Evolutionary conservation across 352 stramenopile species (phyloP).

Genomic region (Phytophthora constricta): DNA sequence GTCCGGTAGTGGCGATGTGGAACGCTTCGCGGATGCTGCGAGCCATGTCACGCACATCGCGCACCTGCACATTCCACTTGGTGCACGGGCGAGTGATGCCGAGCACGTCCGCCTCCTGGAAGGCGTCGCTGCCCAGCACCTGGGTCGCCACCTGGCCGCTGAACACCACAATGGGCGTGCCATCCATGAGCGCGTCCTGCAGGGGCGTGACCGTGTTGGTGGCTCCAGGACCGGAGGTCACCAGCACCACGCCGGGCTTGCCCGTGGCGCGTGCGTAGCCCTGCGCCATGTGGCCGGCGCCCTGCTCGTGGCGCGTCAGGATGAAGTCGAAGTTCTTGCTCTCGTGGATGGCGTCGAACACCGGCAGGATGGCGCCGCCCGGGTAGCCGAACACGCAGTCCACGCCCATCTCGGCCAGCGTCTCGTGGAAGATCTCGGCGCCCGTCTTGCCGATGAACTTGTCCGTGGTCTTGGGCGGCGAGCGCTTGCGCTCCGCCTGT

Average conservation of each 20-base stretch:
- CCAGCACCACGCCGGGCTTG: slow-evolving; percentile 92
- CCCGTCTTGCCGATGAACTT: slow-evolving; percentile 92
- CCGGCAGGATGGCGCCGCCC: slow-evolving; percentile 92
- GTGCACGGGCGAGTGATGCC: slow-evolving; percentile 92
- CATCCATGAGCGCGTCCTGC: slow-evolving; percentile 95
- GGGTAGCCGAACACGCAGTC: slow-evolving; percentile 95
- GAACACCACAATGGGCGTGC: slow-evolving; percentile 94
- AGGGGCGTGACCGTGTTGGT: slow-evolving; percentile 96
- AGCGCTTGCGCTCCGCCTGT: slow-evolving; percentile 43
- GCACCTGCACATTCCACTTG: slow-evolving; percentile 98
- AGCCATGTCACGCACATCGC: slow-evolving; percentile 94
- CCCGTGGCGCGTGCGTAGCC: slow-evolving; percentile 84
- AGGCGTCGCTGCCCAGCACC: slow-evolving; percentile 92
- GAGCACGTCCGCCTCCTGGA: slow-evolving; percentile 91
- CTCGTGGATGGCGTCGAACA: slow-evolving; percentile 95
- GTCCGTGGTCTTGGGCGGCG: slow-evolving; percentile 66
- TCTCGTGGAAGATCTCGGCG: slow-evolving; percentile 95
- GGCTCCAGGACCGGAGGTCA: slow-evolving; percentile 93
- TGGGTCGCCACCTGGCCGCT: slow-evolving; percentile 94
- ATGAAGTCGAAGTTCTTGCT: slow-evolving; percentile 85
- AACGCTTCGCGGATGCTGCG: slow-evolving; percentile 96
- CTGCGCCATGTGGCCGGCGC: slow-evolving; percentile 87
- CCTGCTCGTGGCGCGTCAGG: slow-evolving; percentile 83
- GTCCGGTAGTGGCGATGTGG: slow-evolving; percentile 93
- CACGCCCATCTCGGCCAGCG: slow-evolving; percentile 90